phyloP scores from a whole-genome alignment of 1,139 yeast genomes.

The Schizosaccharomyces versatilis region DNA sequence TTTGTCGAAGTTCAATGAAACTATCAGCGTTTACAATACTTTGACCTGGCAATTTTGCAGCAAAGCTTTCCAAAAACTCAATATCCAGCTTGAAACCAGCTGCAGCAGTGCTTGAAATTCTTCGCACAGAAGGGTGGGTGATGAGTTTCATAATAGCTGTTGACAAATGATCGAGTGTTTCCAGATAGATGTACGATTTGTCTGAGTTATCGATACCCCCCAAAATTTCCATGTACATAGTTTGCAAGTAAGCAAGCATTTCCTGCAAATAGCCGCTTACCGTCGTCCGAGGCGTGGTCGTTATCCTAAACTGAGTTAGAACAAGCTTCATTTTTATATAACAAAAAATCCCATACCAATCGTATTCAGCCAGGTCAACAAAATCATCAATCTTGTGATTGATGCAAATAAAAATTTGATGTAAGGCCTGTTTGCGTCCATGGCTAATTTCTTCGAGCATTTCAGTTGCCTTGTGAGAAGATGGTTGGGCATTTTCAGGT shows the following conservation, averaged over 20 bases:
- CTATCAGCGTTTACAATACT: slow-evolving; percentile 18
- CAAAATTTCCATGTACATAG: slow-evolving; percentile 71
- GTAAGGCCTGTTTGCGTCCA: slow-evolving; percentile 57
- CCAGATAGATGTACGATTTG: slow-evolving; percentile 54
- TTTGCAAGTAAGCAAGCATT: slow-evolving; percentile 68
- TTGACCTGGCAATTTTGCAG: slow-evolving; percentile 24
- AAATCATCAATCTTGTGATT: slow-evolving; percentile 61
- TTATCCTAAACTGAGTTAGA: slow-evolving; percentile 11
- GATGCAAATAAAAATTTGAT: slow-evolving; percentile 36
- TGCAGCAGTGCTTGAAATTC: slow-evolving; percentile 27
- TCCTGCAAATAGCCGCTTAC: slow-evolving; percentile 65
- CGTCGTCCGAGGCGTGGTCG: slow-evolving; percentile 27
- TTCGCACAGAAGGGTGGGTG: slow-evolving; percentile 24
- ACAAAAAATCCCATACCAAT: no score
- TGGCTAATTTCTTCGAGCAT: slow-evolving; percentile 27
- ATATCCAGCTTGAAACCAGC: slow-evolving; percentile 43
- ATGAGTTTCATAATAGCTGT: slow-evolving; percentile 39
- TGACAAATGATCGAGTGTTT: slow-evolving; percentile 72
- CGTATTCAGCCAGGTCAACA: slow-evolving; percentile 66
- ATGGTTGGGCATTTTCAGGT: not conserved
- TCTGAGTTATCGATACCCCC: slow-evolving; percentile 61
- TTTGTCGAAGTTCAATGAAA: slow-evolving; percentile 39
- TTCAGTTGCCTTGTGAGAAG: not conserved
- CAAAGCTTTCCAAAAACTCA: slow-evolving; percentile 32
- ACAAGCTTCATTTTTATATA: no score